phyloP scores from a whole-genome alignment of 1,284 basidiomycete genomes.

The Rhodotorula sp. region DNA sequence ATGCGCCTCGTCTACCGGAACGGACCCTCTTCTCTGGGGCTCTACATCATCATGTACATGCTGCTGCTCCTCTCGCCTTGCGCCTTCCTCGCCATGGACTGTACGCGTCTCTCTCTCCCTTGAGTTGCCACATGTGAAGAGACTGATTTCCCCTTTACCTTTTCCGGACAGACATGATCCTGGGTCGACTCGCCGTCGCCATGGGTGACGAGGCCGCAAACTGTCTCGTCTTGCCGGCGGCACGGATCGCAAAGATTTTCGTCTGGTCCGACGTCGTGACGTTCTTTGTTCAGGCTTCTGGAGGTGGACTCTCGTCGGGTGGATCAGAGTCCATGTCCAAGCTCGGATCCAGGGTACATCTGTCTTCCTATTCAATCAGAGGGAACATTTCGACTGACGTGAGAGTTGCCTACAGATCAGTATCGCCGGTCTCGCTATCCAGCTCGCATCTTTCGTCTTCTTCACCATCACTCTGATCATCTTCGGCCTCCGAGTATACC shows the following conservation, averaged over 20 bases:
- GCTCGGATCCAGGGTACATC: neutral
- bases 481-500: conserved; percentile 18
- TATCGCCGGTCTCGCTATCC: conserved; percentile 34
- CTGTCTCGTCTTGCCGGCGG: conserved; percentile 28
- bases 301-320: conserved; percentile 34
- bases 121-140: neutral
- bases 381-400: neutral
- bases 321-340: neutral
- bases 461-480: conserved; percentile 35
- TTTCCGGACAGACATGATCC: conserved; percentile 10
- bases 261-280: conserved; percentile 44
- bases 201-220: conserved; percentile 14
- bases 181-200: conserved; percentile 19
- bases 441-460: conserved; percentile 36
- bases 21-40: neutral
- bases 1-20: conserved; percentile 11
- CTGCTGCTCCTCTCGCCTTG: conserved; percentile 33
- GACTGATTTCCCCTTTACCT: neutral
- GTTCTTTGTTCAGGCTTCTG: conserved; percentile 43
- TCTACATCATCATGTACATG: conserved; percentile 37
- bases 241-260: conserved; percentile 40
- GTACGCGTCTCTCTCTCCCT: neutral
- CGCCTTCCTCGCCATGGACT: conserved; percentile 39
- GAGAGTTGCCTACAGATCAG: conserved; percentile 9
- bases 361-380: neutral